Base-by-base conservation (phyloP, 192 early-diverging fungal genomes). In the Backusella morwellensis region DNA sequence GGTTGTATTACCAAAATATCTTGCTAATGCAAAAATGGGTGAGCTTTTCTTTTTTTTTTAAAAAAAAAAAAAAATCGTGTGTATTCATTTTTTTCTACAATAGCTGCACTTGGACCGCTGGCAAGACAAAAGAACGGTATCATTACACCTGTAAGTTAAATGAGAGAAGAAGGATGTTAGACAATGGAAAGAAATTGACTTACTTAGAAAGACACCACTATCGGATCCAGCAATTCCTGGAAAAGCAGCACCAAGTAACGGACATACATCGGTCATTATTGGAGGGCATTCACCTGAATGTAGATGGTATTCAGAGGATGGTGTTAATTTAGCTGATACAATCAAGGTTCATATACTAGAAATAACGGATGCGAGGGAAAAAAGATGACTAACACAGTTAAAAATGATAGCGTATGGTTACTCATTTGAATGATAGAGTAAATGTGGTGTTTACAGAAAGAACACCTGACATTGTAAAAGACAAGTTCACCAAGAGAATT, bases 271-370 rank as follows among this genome's bases (percentile, higher is more conserved):
- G 11, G 74, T 78, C 35, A 68, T 82, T n/a, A 56, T 82, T 35
- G 80, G 80, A 41, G 77, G 77, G 1, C 73, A 82, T 68, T 34
- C 44, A 35, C 38, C 73, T 26, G 56, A 75, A 29, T 82, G 80
- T 66, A 73, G 77, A 50, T 82, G 80, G 80, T 82, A 82, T 56
- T 67, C 80, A 4, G 80, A 82, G 73, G 73, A 82, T 44, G 80
- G 77, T n/a, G 29, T 32, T 35, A 59, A 54, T 34, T 67, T 82
- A 19, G 80, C 63, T 21, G 80, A 78, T 56, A 73, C 54, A 12
- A 66, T 82, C 14, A 70, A 78, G 73, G 80, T 82, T 42, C 35
- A 3, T 6, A 75, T 26, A 26, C 42, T 67, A 59, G n/a, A 71
- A 17, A 29, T 14, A 42, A 44, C n/a, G 40, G 23, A 4, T 7